phyloP scores from a whole-genome alignment of 106 monocot genomes.

The Dioscorea zingiberensis region DNA sequence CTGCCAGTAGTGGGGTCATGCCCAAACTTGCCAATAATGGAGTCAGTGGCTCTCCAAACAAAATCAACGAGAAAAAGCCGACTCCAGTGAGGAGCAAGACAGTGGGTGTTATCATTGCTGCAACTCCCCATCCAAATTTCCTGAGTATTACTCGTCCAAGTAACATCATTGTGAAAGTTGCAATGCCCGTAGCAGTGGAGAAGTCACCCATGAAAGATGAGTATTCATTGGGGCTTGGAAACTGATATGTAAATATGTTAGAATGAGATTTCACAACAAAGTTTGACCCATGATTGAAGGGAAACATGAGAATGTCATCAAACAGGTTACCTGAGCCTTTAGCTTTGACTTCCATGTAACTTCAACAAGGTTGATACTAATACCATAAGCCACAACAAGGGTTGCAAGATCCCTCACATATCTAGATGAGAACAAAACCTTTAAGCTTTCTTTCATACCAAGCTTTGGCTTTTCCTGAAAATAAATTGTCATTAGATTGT shows the following conservation, averaged over 20 bases:
- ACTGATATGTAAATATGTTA: slow-evolving; percentile 27
- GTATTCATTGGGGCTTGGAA: slow-evolving; percentile 96
- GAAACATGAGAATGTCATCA: not conserved
- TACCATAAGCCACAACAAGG: slow-evolving; percentile 94
- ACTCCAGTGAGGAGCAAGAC: slow-evolving; percentile 91
- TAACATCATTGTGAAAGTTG: slow-evolving; percentile 96
- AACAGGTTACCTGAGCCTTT: slow-evolving; percentile 78
- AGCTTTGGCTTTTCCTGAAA: slow-evolving; percentile 90
- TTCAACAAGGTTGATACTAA: slow-evolving; percentile 97
- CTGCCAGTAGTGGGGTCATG: slow-evolving; percentile 84
- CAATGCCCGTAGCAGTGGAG: slow-evolving; percentile 89
- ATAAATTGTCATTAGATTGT: not conserved
- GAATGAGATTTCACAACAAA: no score
- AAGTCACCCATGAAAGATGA: slow-evolving; percentile 99
- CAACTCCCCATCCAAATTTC: slow-evolving; percentile 96
- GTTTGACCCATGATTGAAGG: no score
- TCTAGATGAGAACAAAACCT: slow-evolving; percentile 81
- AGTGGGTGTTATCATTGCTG: slow-evolving; percentile 91
- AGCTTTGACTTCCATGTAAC: slow-evolving; percentile 99
- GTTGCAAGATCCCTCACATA: slow-evolving; percentile 95
- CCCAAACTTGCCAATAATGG: slow-evolving; percentile 52
- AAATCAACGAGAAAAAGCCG: slow-evolving; percentile 89
- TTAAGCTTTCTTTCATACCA: slow-evolving; percentile 88
- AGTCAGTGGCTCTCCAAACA: slow-evolving; percentile 69
- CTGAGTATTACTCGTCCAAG: slow-evolving; percentile 84